Conservation (phyloP, 768 basidiomycete genomes). For the Botryobasidium botryosum region DNA sequence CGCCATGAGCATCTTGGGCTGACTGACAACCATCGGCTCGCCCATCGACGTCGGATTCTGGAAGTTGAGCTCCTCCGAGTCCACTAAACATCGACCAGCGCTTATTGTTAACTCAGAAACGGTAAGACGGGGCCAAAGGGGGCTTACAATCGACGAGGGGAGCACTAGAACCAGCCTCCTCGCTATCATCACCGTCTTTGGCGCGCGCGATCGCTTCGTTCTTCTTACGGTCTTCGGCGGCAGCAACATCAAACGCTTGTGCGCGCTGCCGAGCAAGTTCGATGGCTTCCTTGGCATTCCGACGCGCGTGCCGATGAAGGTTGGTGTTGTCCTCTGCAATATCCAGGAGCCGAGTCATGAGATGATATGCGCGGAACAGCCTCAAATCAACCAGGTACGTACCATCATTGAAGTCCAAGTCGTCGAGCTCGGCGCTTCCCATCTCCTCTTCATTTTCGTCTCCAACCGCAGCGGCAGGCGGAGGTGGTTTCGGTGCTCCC, state of each 20-base stretch:
- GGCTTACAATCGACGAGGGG: slow-evolving; percentile 59
- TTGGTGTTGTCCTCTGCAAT: slow-evolving; percentile 69
- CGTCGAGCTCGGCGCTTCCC: slow-evolving; percentile 31
- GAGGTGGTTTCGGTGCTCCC: slow-evolving; percentile 25
- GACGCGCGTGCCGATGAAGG: slow-evolving; percentile 64
- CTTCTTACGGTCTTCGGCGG: slow-evolving; percentile 64
- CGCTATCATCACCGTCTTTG: slow-evolving; percentile 34
- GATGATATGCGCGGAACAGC: background rate
- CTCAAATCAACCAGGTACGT: slow-evolving; percentile 13
- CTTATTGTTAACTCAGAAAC: background rate
- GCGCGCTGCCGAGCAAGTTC: slow-evolving; percentile 62
- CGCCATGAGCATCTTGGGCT: slow-evolving; percentile 92
- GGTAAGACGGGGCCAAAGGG: background rate
- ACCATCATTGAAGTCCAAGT: slow-evolving; percentile 90
- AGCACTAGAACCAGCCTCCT: slow-evolving; percentile 16
- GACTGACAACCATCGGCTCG: slow-evolving; percentile 68
- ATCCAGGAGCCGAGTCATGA: background rate
- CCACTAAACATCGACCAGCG: slow-evolving; percentile 34
- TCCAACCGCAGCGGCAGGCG: background rate
- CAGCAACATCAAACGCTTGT: slow-evolving; percentile 67
- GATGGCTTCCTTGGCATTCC: slow-evolving; percentile 83
- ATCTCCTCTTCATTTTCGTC: slow-evolving; percentile 4
- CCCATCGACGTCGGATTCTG: slow-evolving; percentile 89
- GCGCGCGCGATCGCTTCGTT: slow-evolving; percentile 59
- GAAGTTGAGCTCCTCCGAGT: slow-evolving; percentile 96